These are phyloP conservation scores for Cytospora piceicola DNA, from an alignment of 2,329 filamentous ascomycete species.

Conservation along the genomic window DNA sequence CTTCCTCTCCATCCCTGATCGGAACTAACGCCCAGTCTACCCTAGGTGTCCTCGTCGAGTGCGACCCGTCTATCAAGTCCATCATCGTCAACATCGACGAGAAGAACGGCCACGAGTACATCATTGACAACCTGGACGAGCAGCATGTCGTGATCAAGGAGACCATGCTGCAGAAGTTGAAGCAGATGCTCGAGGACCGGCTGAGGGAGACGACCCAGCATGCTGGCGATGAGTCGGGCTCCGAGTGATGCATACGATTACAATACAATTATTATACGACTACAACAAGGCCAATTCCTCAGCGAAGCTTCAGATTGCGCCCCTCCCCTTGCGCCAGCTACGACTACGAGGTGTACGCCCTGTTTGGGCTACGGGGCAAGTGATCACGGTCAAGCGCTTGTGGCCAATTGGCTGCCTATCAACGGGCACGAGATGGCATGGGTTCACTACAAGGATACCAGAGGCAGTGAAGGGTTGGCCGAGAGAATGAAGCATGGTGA, in stretches of 20 bases:
- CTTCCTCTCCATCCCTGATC: background rate
- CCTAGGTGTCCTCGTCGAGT: slow-evolving; percentile 74
- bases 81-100: slow-evolving; percentile 82
- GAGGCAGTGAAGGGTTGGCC: background rate
- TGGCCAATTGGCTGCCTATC: background rate
- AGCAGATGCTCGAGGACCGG: slow-evolving; percentile 66
- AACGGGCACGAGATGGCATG: background rate
- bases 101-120: slow-evolving; percentile 69
- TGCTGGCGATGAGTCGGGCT: slow-evolving; percentile 56
- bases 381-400: background rate
- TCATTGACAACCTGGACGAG: slow-evolving; percentile 81
- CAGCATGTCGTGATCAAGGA: slow-evolving; percentile 76
- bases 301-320: background rate
- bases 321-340: background rate
- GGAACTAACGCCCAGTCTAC: slow-evolving; percentile 27
- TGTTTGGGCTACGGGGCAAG: background rate
- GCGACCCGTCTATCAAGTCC: slow-evolving; percentile 85
- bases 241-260: slow-evolving; percentile 43
- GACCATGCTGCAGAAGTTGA: slow-evolving; percentile 70
- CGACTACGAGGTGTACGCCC: background rate
- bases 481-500: background rate
- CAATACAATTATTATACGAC: background rate
- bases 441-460: background rate
- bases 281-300: background rate
- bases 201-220: slow-evolving; percentile 53